Evolutionary conservation across 140 eudicot genomes (phyloP).

Genomic region (Senecio squalidus): DNA sequence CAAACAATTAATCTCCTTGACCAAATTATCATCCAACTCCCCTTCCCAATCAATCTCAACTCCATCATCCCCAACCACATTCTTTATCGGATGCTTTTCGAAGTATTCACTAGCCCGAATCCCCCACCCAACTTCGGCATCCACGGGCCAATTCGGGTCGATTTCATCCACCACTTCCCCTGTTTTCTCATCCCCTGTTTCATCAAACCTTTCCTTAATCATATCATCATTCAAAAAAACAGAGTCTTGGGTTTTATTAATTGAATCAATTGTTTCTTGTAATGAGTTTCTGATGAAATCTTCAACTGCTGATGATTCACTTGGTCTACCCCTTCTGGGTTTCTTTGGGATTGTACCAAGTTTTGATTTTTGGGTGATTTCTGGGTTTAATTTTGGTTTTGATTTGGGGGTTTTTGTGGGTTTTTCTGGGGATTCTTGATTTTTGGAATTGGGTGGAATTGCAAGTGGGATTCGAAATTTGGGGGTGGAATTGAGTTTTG

Average conservation of each 20-base stretch:
- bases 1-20: slow-evolving; percentile 82
- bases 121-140: slow-evolving; percentile 97
- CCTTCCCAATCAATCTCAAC: slow-evolving; percentile 97
- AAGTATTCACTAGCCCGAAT: slow-evolving; percentile 90
- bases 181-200: slow-evolving; percentile 21
- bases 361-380: slow-evolving; percentile 18
- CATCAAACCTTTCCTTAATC: slow-evolving; percentile 33
- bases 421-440: neutral
- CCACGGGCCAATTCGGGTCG: slow-evolving; percentile 82
- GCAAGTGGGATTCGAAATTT: slow-evolving; percentile 24
- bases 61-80: slow-evolving; percentile 87
- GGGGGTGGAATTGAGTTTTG: neutral
- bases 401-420: slow-evolving; percentile 23
- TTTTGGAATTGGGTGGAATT: slow-evolving; percentile 27
- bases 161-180: slow-evolving; percentile 83
- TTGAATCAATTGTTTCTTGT: slow-evolving; percentile 68
- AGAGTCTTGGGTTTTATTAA: slow-evolving; percentile 54
- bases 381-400: slow-evolving; percentile 13
- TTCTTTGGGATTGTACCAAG: slow-evolving; percentile 55
- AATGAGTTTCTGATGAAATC: slow-evolving; percentile 70
- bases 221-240: slow-evolving; percentile 38
- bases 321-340: slow-evolving; percentile 73
- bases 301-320: slow-evolving; percentile 86
- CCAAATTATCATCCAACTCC: slow-evolving; percentile 78
- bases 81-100: slow-evolving; percentile 74